Conservation (phyloP, 306 rosid species). For the Rubus idaeus region DNA sequence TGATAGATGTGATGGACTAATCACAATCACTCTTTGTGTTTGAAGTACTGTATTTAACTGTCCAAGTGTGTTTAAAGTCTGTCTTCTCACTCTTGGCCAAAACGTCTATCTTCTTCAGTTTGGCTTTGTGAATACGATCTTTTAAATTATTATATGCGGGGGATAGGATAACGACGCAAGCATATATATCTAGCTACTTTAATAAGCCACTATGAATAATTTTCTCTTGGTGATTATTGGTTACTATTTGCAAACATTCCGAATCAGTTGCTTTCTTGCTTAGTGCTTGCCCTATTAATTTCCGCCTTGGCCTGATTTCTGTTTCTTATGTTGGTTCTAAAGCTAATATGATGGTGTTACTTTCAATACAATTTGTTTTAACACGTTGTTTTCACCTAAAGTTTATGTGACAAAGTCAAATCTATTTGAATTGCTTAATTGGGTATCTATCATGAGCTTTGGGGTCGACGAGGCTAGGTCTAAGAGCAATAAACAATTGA, state of each 20-base stretch:
- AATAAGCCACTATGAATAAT: not conserved
- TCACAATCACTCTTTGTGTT: not conserved
- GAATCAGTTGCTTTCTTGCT: constrained; percentile 3
- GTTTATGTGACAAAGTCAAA: not conserved
- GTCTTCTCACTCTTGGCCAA: not conserved
- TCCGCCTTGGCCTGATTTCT: constrained; percentile 3
- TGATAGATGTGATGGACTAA: not conserved
- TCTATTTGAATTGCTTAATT: too few species aligned
- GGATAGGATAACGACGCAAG: constrained; percentile 2
- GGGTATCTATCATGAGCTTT: not conserved
- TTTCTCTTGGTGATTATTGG: not conserved
- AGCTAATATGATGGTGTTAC: not conserved
- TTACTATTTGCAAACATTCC: not conserved
- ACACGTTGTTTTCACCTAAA: not conserved
- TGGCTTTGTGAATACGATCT: not conserved
- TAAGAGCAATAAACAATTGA: too few species aligned
- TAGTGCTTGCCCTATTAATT: not conserved
- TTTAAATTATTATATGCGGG: not conserved
- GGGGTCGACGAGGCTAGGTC: too few species aligned
- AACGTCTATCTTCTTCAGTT: not conserved
- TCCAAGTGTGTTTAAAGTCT: not conserved
- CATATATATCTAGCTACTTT: not conserved
- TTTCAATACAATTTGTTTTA: not conserved
- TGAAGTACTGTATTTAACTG: not conserved
- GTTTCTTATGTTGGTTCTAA: not conserved